Conservation (phyloP, 148 eudicot species). For the Diospyros kaki region DNA sequence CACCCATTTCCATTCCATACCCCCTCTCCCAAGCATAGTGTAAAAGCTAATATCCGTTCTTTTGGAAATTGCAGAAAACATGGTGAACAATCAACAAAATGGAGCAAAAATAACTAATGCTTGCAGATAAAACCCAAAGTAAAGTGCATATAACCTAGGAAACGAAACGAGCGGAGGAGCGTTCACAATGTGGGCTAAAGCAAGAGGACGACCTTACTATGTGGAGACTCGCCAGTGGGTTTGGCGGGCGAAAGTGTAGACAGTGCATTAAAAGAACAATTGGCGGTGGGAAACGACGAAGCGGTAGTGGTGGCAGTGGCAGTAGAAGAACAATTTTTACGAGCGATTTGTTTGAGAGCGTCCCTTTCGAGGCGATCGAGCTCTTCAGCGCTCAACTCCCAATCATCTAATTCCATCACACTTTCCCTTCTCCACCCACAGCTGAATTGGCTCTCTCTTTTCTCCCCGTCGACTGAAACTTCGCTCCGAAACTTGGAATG, state of each 20-base stretch:
- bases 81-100: background rate
- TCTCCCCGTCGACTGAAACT: too few relatives aligned
- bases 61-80: background rate
- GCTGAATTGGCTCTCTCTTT: too few relatives aligned
- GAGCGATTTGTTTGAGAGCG: slow-evolving; percentile 69
- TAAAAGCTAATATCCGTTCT: too few relatives aligned
- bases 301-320: slow-evolving; percentile 18
- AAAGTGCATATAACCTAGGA: background rate
- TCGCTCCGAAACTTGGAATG: too few relatives aligned
- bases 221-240: slow-evolving; percentile 11
- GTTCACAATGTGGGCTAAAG: background rate
- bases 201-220: slow-evolving; percentile 8
- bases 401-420: slow-evolving; percentile 47
- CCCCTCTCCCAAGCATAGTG: too few relatives aligned
- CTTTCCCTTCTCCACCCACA: background rate
- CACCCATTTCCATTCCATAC: too few relatives aligned
- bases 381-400: slow-evolving; percentile 67
- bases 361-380: slow-evolving; percentile 68
- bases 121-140: background rate
- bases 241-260: slow-evolving; percentile 12
- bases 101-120: background rate
- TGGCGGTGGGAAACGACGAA: background rate
- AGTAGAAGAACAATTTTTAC: slow-evolving; percentile 40
- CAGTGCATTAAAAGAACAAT: slow-evolving; percentile 4
- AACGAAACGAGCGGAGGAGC: background rate